Conservation (phyloP, 2,329 filamentous ascomycete genomes). For the Colletotrichum agaves region DNA sequence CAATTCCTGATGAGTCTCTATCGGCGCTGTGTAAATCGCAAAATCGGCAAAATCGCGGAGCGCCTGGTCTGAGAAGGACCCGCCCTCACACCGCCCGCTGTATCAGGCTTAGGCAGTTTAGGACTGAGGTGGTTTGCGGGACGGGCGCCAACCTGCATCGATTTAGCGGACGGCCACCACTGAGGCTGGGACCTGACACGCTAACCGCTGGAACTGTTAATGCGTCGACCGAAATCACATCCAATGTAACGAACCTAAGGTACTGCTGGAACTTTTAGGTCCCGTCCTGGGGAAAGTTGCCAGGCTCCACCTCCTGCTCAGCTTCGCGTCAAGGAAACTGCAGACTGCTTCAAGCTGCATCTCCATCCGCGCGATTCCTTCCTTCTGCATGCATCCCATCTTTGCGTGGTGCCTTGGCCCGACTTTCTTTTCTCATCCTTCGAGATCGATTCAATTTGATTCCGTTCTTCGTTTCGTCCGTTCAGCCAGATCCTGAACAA, state of each 20-base stretch:
- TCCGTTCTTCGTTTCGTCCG: neutral
- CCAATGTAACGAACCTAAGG: no score
- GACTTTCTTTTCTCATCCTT: neutral
- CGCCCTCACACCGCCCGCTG: conserved; percentile 25
- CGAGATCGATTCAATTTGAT: neutral
- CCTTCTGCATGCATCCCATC: conserved; percentile 3
- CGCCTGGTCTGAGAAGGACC: conserved; percentile 3
- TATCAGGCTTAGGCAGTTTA: neutral
- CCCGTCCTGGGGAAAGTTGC: conserved; percentile 18
- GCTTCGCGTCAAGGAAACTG: conserved; percentile 27
- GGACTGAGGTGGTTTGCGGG: no score
- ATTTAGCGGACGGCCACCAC: neutral
- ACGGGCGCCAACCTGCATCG: neutral
- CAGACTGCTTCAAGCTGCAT: conserved; percentile 20
- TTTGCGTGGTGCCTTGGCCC: neutral
- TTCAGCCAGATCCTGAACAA: neutral
- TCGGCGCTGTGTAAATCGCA: conserved; percentile 7
- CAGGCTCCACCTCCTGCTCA: conserved; percentile 28
- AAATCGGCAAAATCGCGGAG: conserved; percentile 32
- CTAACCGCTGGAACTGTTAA: conserved; percentile 27
- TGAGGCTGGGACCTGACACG: no score
- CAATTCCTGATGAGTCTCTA: neutral
- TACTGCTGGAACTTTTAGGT: neutral
- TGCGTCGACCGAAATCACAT: conserved; percentile 23
- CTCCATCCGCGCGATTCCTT: neutral